A percentile compares a stretch with the other conserved stretches of the same genome.
Conservation (phyloP, 208 protist genomes). For the Leishmania tarentolae region DNA sequence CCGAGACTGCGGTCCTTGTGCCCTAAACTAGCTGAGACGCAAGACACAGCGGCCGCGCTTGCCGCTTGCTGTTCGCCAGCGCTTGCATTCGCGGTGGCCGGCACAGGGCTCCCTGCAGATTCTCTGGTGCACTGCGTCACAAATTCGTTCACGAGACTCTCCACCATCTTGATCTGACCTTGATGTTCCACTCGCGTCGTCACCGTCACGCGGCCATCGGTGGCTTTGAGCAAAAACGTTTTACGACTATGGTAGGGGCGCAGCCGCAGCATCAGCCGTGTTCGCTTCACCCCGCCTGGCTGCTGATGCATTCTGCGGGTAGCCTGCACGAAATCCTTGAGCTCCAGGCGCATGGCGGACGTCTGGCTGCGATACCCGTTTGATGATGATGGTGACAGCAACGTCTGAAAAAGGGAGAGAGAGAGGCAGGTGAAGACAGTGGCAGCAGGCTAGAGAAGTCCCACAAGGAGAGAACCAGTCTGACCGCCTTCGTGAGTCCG, state of each 20-base stretch:
- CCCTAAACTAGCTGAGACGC: constrained; percentile 4
- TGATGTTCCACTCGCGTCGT: constrained; percentile 65
- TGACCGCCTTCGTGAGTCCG: neutral
- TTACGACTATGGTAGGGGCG: constrained; percentile 47
- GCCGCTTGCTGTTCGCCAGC: neutral
- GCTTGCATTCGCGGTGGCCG: neutral
- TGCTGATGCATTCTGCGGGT: constrained; percentile 57
- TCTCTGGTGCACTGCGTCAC: constrained; percentile 52
- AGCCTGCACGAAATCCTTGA: constrained; percentile 63
- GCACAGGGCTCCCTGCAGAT: neutral
- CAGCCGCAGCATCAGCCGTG: constrained; percentile 65
- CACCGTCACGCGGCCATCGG: constrained; percentile 64
- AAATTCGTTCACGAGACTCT: constrained; percentile 65
- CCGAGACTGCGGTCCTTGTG: neutral
- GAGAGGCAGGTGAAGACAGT: neutral
- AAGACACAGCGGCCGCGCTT: neutral
- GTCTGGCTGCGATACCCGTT: neutral
- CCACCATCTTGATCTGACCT: constrained; percentile 63
- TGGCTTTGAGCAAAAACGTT: constrained; percentile 68
- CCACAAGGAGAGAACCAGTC: no score
- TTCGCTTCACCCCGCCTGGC: constrained; percentile 60
- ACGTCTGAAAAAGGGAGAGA: neutral
- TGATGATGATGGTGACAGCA: neutral
- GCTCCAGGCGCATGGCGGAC: constrained; percentile 51
- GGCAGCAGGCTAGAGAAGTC: no score